Conservation (phyloP, 2,329 filamentous ascomycete species). For the Colletotrichum theobromicola region DNA sequence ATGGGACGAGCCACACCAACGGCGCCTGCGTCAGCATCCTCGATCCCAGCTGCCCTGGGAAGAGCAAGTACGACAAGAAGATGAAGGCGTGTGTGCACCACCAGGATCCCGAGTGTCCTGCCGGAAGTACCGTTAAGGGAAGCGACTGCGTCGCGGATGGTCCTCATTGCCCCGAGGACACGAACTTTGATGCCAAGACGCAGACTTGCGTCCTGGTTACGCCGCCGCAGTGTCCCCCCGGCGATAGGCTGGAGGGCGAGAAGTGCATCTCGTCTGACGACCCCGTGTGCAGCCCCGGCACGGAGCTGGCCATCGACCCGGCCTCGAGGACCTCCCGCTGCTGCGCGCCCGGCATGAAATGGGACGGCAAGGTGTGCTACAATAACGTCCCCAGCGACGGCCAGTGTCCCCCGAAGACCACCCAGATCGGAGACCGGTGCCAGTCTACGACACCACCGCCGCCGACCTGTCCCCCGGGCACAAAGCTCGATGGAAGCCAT, state of each 20-base stretch:
- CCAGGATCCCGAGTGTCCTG: background rate
- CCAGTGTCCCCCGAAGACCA: background rate
- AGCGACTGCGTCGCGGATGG: background rate
- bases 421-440: background rate
- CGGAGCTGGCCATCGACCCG: background rate
- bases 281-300: fast-evolving
- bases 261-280: fast-evolving
- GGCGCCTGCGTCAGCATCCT: background rate
- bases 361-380: background rate
- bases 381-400: background rate
- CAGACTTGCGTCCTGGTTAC: background rate
- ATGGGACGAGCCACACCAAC: background rate
- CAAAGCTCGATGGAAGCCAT: background rate
- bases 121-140: background rate
- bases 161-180: background rate
- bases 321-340: background rate
- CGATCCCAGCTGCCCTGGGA: background rate
- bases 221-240: background rate
- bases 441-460: background rate
- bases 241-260: background rate
- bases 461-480: fast-evolving
- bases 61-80: background rate
- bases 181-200: background rate
- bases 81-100: background rate
- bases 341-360: background rate